Evolutionary conservation across 768 basidiomycete genomes (phyloP), one percentile per base, ranked within the genome.

Genomic region (Chiua virens): DNA sequence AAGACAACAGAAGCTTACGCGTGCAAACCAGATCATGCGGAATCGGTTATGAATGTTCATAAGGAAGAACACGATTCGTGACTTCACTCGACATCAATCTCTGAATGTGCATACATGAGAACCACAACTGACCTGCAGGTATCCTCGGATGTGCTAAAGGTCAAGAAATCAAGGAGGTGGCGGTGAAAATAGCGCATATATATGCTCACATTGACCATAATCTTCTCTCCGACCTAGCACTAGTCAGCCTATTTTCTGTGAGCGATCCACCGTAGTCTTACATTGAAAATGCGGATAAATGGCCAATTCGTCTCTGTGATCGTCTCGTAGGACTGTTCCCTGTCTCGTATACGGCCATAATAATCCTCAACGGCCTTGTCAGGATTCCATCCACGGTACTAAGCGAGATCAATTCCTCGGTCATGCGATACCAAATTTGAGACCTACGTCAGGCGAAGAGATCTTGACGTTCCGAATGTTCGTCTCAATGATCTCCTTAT

Each of bases 21-120:
- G 76, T 5, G 96, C 96, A 71, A 99, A 98, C 70, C 95, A 98
- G 56, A 99, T 99, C 42, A 87, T 93, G 20, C 96, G 79, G 65
- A 86, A 89, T 55, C 81, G 79, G 63, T 94, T 98, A 72, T 99
- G 96, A 42, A 99, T 98, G 68, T 99, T 99, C 97, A 98, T 98
- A 40, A 99, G 77, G 78, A 97, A 98, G 78, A 98, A 99, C 22
- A 98, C 91, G 52, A 98, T 94, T 53, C 96, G 77, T 3, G 92
- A 92, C 86, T 98, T 70, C 15, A 60, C 44, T 35, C 1, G 47
- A 37, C 42, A 45, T 58, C 8, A 59, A 52, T 40, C 20, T 44
- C 1, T 18, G 27, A 39, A 17, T 25, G 20, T 28, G 18, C 15
- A 30, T 34, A n/a, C 13, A 35, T 30, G 23, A 27, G 34, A 34